Base-by-base conservation (phyloP, 2,329 filamentous ascomycete genomes). In the Colletotrichum higginsianum region DNA sequence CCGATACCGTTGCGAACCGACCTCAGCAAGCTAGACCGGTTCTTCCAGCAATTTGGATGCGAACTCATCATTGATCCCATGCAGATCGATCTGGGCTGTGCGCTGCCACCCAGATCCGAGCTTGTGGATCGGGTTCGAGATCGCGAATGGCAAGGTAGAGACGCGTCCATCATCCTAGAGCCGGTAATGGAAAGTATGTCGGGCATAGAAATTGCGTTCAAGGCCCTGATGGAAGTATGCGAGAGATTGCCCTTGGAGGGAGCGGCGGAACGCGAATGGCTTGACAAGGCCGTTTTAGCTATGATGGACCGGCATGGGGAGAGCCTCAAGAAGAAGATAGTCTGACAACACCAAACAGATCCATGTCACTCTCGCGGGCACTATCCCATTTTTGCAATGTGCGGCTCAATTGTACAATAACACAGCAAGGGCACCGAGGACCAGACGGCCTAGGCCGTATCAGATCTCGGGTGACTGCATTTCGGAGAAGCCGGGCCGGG, bases 1-100 rank as follows among this genome's bases (percentile, higher is more conserved):
- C 74, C 74, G 1, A 68, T 60, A 21, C 42, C 57, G 13, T 55
- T 74, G 55, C 35, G 44, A 18, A 47, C 56, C 2, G 50, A 38
- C 11, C 52, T 69, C n/a, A 55, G n/a, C n/a, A 18, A 61, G 9
- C 16, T 72, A 1, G 60, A 66, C 9, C 15, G 21, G 26, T 15
- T 46, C 21, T 67, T 66, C 52, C 26, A 60, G 15, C 16, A 18
- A 7, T 61, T 40, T 18, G 55, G 56, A 7, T 23, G 23, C 18
- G 23, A 18, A 44, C 13, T 16, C n/a, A 38, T 52, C 4, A 52
- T 63, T 18, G 61, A 63, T 15, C 61, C 61, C 35, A 63, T 61
- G n/a, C 30, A 26, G n/a, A 16, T 56, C 21, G 53, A 56, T n/a
- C 18, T 56, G 2, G 35, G 35, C 8, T 56, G n/a, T 21, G 53